phyloP scores from a whole-genome alignment of 2,329 filamentous ascomycete species.

The Alternaria infectoria region DNA sequence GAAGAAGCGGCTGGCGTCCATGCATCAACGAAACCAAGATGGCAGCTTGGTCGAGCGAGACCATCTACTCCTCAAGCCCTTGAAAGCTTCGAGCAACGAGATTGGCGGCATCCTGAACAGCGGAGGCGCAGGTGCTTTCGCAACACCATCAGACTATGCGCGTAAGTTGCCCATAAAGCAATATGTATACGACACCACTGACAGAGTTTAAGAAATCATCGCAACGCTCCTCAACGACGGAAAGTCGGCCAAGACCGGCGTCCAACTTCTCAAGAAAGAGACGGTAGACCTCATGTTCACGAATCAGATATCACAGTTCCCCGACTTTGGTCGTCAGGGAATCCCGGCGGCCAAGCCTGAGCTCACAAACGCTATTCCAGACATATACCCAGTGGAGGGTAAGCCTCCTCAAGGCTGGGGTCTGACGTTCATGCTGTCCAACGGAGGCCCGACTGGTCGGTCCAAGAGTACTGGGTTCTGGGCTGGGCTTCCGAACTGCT shows the following conservation, averaged over 20 bases:
- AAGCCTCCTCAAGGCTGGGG: constrained; percentile 68
- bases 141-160: constrained; percentile 64
- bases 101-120: constrained; percentile 60
- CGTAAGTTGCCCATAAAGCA: constrained; percentile 48
- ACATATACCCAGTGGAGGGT: constrained; percentile 56
- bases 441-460: constrained; percentile 31
- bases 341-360: constrained; percentile 59
- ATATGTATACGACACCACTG: constrained; percentile 5
- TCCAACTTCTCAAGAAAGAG: constrained; percentile 59
- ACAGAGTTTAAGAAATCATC: constrained; percentile 60
- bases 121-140: constrained; percentile 67
- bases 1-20: constrained; percentile 61
- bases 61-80: constrained; percentile 58
- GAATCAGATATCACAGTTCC: constrained; percentile 64
- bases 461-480: constrained; percentile 57
- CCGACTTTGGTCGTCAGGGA: constrained; percentile 56
- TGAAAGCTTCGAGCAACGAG: constrained; percentile 52
- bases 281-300: constrained; percentile 70
- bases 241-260: constrained; percentile 62
- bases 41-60: constrained; percentile 51
- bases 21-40: constrained; percentile 60
- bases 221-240: constrained; percentile 69
- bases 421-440: constrained; percentile 62
- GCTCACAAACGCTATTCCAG: constrained; percentile 56
- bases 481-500: constrained; percentile 66